Conservation (phyloP, 1,284 basidiomycete genomes). For the Boletus sp. region DNA sequence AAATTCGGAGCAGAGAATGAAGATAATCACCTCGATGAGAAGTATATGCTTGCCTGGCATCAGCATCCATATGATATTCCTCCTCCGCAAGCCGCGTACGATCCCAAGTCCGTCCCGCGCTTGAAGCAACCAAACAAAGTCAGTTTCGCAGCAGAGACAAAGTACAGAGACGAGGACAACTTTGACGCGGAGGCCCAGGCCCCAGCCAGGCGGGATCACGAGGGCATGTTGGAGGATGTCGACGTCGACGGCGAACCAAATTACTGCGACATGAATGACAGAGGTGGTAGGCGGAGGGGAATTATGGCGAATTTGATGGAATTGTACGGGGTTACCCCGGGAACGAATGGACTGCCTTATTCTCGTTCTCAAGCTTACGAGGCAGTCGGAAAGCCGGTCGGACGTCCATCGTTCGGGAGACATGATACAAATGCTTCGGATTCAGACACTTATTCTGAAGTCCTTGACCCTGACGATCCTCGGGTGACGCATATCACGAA, state of each 20-base stretch:
- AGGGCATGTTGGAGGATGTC: conserved; percentile 5
- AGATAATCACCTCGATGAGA: conserved; percentile 25
- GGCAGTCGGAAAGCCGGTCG: conserved; percentile 2
- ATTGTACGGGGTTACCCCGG: conserved; percentile 40
- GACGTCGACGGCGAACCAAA: conserved; percentile 10
- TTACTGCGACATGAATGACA: conserved; percentile 21
- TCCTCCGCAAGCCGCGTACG: conserved; percentile 43
- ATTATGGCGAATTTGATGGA: conserved; percentile 50
- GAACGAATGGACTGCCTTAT: conserved; percentile 26
- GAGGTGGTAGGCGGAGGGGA: conserved; percentile 32
- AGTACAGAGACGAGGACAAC: conserved; percentile 11
- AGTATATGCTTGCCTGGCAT: conserved; percentile 51
- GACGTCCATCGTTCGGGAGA: conserved; percentile 11
- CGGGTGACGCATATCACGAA: conserved; percentile 44
- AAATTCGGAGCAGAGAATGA: conserved; percentile 15
- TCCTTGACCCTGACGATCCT: conserved; percentile 54
- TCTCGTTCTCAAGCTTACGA: conserved; percentile 29
- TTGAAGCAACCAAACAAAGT: conserved; percentile 21
- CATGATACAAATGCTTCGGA: conserved; percentile 23
- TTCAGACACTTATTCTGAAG: conserved; percentile 39
- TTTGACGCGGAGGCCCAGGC: conserved; percentile 30
- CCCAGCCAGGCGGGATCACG: conserved; percentile 3
- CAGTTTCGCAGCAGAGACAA: conserved; percentile 20
- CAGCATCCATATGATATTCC: conserved; percentile 57
- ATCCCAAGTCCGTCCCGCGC: conserved; percentile 21